Evolutionary conservation across 192 early-diverging fungal species (phyloP), one percentile per base, ranked within the genome.

Genomic region (Ambispora gerdemannii): DNA sequence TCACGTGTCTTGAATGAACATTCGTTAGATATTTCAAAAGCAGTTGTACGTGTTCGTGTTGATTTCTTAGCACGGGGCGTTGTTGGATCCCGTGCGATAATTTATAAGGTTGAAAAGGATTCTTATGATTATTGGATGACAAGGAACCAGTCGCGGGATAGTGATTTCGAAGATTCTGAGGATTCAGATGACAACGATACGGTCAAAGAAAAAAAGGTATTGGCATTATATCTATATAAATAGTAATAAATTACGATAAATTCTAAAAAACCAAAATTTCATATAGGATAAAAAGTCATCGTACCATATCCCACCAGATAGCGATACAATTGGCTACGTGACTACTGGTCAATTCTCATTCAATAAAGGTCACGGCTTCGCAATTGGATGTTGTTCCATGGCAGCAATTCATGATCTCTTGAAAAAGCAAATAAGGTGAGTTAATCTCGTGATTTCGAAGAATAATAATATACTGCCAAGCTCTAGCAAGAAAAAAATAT

Each of bases 291-390:
- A 80, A 77, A 80, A 83, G 20, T 65, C 74, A 59, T 35, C 75
- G 38, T 43, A 43, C 15, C 15, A 43, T 22, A 79, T 81, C 13
- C 72, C 72, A 50, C 19, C 75, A 4, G 67, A 72, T 3, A 60
- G 67, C 7, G 75, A 77, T 0, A 65, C 86, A 20, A 80, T 93
- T 67, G 92, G 92, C 15, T 91, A 88, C 72, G 71, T 91, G 19
- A 91, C 89, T 1, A 86, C 85, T 10, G 91, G 90, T 3, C 76
- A 84, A 10, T 92, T 84, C 63, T 89, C 89, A 20, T 80, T 88
- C 35, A 77, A 76, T 19, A 67, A 80, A 22, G 92, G 90, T 20
- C 70, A 84, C 30, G 85, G 83, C 24, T 80, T 78, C 36, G 89
- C 85, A 13, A 82, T 92, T 33, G 91, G 86, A 50, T 85, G 82